phyloP scores from a whole-genome alignment of 257 asterid species.

The Gynochthodes officinalis region DNA sequence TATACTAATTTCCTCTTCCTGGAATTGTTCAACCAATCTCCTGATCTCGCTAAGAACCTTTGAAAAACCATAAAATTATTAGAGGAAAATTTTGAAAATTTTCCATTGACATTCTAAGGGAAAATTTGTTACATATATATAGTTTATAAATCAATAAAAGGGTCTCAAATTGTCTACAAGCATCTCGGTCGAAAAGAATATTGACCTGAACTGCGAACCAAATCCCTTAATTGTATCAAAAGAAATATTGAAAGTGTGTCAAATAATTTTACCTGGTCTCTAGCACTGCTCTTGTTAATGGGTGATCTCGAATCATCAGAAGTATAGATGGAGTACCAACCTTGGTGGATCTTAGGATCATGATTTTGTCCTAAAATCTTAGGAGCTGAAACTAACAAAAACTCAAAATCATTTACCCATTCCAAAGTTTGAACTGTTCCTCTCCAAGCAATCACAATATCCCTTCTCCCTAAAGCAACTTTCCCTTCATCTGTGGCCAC shows the following conservation, averaged over 20 bases:
- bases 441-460: no score
- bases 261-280: neutral
- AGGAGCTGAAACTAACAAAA: no score
- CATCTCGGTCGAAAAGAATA: neutral
- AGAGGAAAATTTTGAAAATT: neutral
- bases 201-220: neutral
- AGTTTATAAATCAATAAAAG: neutral
- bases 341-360: constrained; percentile 51
- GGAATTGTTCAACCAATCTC: constrained; percentile 55
- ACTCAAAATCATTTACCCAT: no score
- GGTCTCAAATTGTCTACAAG: neutral
- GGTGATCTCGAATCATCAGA: constrained; percentile 58
- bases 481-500: no score
- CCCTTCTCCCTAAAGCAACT: no score
- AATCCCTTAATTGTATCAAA: neutral
- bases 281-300: no score
- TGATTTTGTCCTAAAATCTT: constrained; percentile 37
- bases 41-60: constrained; percentile 67
- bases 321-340: constrained; percentile 71
- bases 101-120: neutral
- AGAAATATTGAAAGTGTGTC: neutral
- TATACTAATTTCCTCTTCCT: constrained; percentile 67
- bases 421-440: no score
- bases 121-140: no score
- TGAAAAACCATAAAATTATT: neutral